Base-by-base conservation (phyloP, 2,329 filamentous ascomycete genomes). In the Chrysoporthe deuterocubensis region DNA sequence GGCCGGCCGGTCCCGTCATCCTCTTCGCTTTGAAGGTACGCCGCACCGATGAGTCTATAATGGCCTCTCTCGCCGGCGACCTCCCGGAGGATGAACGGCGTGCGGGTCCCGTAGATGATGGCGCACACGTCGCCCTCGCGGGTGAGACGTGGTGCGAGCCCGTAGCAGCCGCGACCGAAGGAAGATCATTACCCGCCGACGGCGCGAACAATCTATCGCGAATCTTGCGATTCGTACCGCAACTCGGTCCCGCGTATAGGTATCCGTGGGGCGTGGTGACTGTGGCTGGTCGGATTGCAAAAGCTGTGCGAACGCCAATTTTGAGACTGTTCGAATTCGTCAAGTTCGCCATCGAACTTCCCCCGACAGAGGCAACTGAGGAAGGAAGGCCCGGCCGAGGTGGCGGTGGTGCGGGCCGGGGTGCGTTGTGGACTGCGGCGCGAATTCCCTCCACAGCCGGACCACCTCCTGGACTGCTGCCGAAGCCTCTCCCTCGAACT, bases 11-110 rank as follows among this genome's bases (percentile, higher is more conserved):
- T n/a, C n/a, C n/a, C n/a, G n/a, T n/a, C n/a, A n/a, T n/a, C n/a
- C 16, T 34, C 9, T 3, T 46, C 2, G n/a, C 54, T 54, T 14
- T 50, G 43, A 8, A 67, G 5, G 26, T 32, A 60, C 11, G 37
- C 61, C 11, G 61, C 40, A 72, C 77, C 50, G 73, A 84, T 43
- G 75, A 85, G 43, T 78, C 81, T 0, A 68, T 74, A 4, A 73
- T 80, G 14, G 72, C 82, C 13, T 71, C 78, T 9, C 65, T 72
- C 3, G 64, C 69, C 60, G 42, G 54, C 40, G 48, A 62, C 26
- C 21, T n/a, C 48, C 34, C 65, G 60, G 40, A 67, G 34, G 13
- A 67, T 64, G 32, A 64, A 64, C 18, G 65, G 65, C 16, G 43
- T 14, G 4, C 60, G n/a, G 2, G 61, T 64, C 7, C 65, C 61